Conservation (phyloP, 257 asterid species). For the Solanum phureja region DNA sequence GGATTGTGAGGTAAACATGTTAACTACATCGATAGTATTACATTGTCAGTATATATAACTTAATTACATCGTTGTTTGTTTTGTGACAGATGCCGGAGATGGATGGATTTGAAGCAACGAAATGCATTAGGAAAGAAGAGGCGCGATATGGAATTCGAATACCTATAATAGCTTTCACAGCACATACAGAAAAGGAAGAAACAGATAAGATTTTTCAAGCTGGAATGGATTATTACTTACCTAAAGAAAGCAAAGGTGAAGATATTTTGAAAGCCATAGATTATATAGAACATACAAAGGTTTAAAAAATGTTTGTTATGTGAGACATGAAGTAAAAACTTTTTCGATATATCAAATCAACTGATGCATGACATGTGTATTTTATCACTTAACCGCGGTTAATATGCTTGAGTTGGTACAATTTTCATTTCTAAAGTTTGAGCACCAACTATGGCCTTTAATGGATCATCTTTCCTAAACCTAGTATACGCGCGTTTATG, state of each 20-base stretch:
- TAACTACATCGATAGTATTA: not conserved
- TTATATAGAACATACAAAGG: not conserved
- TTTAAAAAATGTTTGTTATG: not conserved
- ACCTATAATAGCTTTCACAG: conserved; percentile 62
- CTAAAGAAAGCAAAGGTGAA: not conserved
- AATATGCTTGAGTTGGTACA: not conserved
- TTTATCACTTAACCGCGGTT: not conserved
- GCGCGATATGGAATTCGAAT: conserved; percentile 26
- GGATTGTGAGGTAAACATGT: conserved; percentile 67
- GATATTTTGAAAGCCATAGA: conserved; percentile 20
- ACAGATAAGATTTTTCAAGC: conserved; percentile 35
- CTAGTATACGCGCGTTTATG: not conserved
- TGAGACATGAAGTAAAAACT: not conserved
- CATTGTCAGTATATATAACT: not conserved
- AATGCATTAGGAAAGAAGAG: conserved; percentile 51
- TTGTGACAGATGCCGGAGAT: conserved; percentile 52
- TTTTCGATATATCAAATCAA: not conserved
- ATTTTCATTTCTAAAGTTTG: not conserved
- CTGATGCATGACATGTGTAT: not conserved
- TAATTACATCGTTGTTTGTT: not conserved
- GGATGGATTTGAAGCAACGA: conserved; percentile 69
- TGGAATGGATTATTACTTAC: conserved; percentile 53
- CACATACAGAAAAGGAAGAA: conserved; percentile 38
- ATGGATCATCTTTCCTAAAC: not conserved
- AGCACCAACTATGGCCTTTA: not conserved